Evolutionary conservation across 345 rosid genomes (phyloP).

Genomic region (Salix udensis): DNA sequence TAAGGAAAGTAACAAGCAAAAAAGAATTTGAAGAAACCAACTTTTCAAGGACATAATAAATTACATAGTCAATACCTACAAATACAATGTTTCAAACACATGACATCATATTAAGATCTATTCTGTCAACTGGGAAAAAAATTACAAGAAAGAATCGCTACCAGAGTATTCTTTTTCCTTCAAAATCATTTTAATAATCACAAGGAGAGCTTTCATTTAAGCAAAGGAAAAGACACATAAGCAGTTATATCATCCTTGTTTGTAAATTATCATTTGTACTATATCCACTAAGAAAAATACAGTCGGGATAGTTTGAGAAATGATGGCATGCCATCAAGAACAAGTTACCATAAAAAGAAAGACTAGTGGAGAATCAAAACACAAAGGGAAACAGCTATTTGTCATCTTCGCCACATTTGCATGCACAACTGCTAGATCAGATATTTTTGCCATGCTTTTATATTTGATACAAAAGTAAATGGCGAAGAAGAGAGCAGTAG

Average conservation of each 20-base stretch:
- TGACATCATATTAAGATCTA: conserved; percentile 10
- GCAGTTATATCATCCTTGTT: not conserved
- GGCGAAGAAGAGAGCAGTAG: not conserved
- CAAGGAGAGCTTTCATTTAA: not conserved
- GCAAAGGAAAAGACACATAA: not conserved
- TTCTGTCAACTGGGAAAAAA: not conserved
- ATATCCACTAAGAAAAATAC: not conserved
- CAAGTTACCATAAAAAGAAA: not conserved
- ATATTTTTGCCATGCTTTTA: not conserved
- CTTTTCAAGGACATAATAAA: conserved; percentile 19
- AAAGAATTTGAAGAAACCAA: conserved; percentile 20
- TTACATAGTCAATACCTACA: conserved; percentile 15
- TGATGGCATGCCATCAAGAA: not conserved
- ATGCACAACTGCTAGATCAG: not conserved
- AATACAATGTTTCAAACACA: conserved; percentile 15
- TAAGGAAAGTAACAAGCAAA: conserved; percentile 14
- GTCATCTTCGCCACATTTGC: not conserved
- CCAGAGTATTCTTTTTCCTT: not conserved
- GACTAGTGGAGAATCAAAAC: not conserved
- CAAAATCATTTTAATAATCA: not conserved
- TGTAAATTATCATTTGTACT: not conserved
- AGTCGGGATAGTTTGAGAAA: not conserved
- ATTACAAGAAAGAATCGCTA: not conserved
- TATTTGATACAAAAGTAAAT: not conserved
- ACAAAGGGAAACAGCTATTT: not conserved